These are phyloP conservation scores for Thelephora terrestris DNA, from an alignment of 1,284 basidiomycete genomes.

Conservation along the genomic window DNA sequence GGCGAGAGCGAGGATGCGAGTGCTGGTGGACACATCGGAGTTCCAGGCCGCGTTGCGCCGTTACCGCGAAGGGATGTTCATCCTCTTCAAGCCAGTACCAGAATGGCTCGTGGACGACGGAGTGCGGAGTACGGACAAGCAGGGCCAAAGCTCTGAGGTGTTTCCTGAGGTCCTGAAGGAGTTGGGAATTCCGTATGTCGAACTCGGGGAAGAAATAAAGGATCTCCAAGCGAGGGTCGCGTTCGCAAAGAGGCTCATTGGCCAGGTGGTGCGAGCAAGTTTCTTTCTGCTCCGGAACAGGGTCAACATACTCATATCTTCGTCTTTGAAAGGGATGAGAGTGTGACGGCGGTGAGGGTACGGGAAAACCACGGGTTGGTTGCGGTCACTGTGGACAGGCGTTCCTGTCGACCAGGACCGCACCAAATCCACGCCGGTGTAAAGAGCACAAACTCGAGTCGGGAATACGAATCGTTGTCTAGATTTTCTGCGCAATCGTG, in stretches of 20 bases:
- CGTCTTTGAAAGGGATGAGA: no score
- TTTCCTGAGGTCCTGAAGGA: conserved; percentile 32
- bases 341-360: background rate
- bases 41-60: conserved; percentile 32
- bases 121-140: conserved; percentile 42
- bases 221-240: conserved; percentile 23
- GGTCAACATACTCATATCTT: no score
- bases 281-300: no score
- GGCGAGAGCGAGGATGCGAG: conserved; percentile 23
- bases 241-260: no score
- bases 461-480: no score
- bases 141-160: conserved; percentile 29
- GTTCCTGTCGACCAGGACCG: no score
- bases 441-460: no score
- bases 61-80: conserved; percentile 34
- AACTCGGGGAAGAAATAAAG: conserved; percentile 34
- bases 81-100: conserved; percentile 42
- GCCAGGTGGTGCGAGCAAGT: no score
- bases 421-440: no score
- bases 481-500: no score
- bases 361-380: no score
- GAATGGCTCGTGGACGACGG: conserved; percentile 58
- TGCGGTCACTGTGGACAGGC: no score
- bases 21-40: conserved; percentile 25
- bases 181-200: conserved; percentile 35